Base-by-base conservation (phyloP, 179 eudicot species). In the Silene coronaria region DNA sequence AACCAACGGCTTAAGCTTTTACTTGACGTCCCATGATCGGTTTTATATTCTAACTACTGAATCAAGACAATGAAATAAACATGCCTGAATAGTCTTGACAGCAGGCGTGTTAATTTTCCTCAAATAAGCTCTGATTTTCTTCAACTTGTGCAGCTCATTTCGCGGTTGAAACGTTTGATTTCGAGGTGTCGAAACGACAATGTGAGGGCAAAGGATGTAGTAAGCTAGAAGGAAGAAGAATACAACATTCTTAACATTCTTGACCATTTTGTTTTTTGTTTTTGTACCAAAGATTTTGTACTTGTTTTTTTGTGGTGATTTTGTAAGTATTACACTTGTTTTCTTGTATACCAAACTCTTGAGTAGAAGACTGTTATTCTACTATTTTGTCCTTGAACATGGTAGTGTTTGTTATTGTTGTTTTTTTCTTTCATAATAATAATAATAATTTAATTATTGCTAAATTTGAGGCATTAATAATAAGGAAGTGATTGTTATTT, bases 31-130 rank as follows among this genome's bases (percentile, higher is more conserved):
- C n/a, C n/a, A n/a, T n/a, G n/a, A n/a, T n/a, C n/a, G n/a, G n/a
- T n/a, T n/a, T n/a, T n/a, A n/a, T n/a, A n/a, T n/a, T n/a, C n/a
- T n/a, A n/a, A n/a, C n/a, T n/a, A 36, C 11, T 36, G 45, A 36
- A 36, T 36, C 11, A 36, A 36, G 11, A 17, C 17, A 17, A 17
- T 51, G 57, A 51, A 51, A 3, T 14, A 36, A 46, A 28, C 80
- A 61, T 87, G 85, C 99, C 95, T 89, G 86, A 82, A 95, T 95
- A 26, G 93, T 89, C 83, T 89, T 89, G 82, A 87, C 85, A 14
- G 97, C 84, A 70, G 99, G 97, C 82, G 89, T 95, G 81, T 89
- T 95, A 80, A 95, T 91, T 80, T 73, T 90, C 73, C 58, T 88
- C 42, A 95, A 85, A 63, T 84, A 84, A 76, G 85, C 89, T 77